phyloP scores from a whole-genome alignment of 78 protist genomes.

The Monosiga brevicollis region DNA sequence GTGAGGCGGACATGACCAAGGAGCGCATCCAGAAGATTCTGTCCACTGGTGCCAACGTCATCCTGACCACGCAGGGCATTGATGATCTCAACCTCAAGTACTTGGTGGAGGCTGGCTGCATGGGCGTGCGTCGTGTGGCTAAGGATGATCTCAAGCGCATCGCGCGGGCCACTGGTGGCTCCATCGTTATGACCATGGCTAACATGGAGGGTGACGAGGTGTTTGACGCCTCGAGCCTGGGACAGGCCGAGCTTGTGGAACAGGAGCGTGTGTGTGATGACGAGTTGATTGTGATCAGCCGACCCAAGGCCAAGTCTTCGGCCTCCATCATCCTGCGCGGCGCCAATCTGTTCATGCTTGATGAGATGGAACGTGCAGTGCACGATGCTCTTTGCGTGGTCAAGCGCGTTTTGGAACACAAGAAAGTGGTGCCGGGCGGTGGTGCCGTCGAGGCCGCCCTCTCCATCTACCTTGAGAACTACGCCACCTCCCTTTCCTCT shows the following conservation, averaged over 20 bases:
- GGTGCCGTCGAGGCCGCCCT: conserved; percentile 99
- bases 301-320: conserved; percentile 22
- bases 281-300: conserved; percentile 64
- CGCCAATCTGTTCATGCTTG: conserved; percentile 80
- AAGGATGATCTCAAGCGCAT: conserved; percentile 89
- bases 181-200: conserved; percentile 66
- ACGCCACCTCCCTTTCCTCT: conserved; percentile 76
- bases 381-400: conserved; percentile 97
- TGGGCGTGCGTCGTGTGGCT: conserved; percentile 86
- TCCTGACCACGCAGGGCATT: conserved; percentile 93
- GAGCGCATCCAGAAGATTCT: conserved; percentile 79
- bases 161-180: conserved; percentile 87
- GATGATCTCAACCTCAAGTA: conserved; percentile 88
- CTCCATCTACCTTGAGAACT: conserved; percentile 87
- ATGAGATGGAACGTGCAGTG: conserved; percentile 79
- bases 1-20: conserved; percentile 63
- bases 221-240: conserved; percentile 74
- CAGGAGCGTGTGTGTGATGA: conserved; percentile 88
- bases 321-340: conserved; percentile 93
- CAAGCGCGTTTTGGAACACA: conserved; percentile 81
- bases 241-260: conserved; percentile 52
- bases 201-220: conserved; percentile 91
- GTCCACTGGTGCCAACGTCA: conserved; percentile 95
- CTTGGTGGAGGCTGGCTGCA: conserved; percentile 87
- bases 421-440: conserved; percentile 78